phyloP scores from a whole-genome alignment of 2,329 filamentous ascomycete genomes.

The Plectosphaerella plurivora region DNA sequence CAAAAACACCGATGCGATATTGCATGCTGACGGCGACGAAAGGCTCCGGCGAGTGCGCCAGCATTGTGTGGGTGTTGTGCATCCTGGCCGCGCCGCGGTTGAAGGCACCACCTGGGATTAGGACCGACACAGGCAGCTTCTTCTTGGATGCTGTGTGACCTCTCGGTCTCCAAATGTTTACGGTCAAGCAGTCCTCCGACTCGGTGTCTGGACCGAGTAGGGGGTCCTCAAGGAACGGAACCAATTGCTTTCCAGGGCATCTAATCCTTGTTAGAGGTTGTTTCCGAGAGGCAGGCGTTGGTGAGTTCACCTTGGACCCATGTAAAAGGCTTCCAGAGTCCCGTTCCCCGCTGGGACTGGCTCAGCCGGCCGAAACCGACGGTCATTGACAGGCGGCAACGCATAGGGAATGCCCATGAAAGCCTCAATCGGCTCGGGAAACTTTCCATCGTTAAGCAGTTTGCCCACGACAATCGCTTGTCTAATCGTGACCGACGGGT shows the following conservation, averaged over 20 bases:
- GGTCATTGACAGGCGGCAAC: constrained; percentile 37
- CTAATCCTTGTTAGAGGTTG: not conserved
- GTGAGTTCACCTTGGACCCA: not conserved
- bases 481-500: not conserved
- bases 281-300: no score
- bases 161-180: constrained; percentile 18
- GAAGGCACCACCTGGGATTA: constrained; percentile 46
- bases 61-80: constrained; percentile 55
- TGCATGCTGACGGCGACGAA: constrained; percentile 44
- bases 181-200: constrained; percentile 27
- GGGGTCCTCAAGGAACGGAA: not conserved
- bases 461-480: not conserved
- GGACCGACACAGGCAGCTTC: constrained; percentile 50
- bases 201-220: not conserved
- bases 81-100: constrained; percentile 26
- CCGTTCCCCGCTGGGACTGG: not conserved
- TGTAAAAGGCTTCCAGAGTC: not conserved
- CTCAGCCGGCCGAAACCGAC: constrained; percentile 34
- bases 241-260: not conserved
- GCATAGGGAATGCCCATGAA: constrained; percentile 48
- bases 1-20: constrained; percentile 49
- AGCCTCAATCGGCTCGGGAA: constrained; percentile 21
- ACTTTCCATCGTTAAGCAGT: not conserved
- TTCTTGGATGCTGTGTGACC: constrained; percentile 3
- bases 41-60: constrained; percentile 39